Conservation (phyloP, 176 grass and related monocot genomes). For the Oryza punctata region DNA sequence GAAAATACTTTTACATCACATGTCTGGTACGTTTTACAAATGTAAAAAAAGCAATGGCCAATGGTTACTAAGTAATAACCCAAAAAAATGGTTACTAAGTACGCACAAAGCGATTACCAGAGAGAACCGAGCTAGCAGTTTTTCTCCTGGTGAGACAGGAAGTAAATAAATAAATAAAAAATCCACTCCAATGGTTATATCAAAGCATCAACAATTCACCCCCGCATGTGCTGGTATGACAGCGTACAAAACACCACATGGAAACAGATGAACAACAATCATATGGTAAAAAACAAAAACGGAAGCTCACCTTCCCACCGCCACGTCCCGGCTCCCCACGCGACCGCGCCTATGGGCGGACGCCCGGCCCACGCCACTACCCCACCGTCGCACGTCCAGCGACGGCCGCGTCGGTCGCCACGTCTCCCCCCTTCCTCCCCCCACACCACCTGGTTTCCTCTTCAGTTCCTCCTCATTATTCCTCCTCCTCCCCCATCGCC, state of each 20-base stretch:
- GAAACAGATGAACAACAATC: neutral
- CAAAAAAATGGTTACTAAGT: too few species aligned
- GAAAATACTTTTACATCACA: neutral
- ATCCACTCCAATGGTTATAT: too few species aligned
- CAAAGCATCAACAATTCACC: too few species aligned
- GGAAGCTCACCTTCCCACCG: neutral
- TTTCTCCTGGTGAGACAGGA: too few species aligned
- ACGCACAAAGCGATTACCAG: too few species aligned
- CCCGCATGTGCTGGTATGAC: neutral
- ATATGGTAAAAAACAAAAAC: neutral
- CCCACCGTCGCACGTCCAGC: neutral
- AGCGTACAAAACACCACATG: neutral
- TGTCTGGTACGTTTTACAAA: neutral
- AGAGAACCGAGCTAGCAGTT: too few species aligned
- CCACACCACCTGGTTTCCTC: constrained; percentile 12
- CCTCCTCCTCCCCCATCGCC: neutral
- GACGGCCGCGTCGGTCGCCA: constrained; percentile 17
- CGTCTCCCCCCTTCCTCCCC: neutral
- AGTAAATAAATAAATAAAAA: too few species aligned
- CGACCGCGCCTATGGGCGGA: neutral
- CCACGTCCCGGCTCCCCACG: neutral
- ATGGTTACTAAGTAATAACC: too few species aligned
- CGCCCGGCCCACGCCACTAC: constrained; percentile 35
- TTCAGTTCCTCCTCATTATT: neutral
- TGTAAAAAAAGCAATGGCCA: too few species aligned